A percentile compares a stretch with the other conserved stretches of the same genome.
phyloP scores from a whole-genome alignment of 2,329 filamentous ascomycete genomes.

The Leptographium wingfieldii region DNA sequence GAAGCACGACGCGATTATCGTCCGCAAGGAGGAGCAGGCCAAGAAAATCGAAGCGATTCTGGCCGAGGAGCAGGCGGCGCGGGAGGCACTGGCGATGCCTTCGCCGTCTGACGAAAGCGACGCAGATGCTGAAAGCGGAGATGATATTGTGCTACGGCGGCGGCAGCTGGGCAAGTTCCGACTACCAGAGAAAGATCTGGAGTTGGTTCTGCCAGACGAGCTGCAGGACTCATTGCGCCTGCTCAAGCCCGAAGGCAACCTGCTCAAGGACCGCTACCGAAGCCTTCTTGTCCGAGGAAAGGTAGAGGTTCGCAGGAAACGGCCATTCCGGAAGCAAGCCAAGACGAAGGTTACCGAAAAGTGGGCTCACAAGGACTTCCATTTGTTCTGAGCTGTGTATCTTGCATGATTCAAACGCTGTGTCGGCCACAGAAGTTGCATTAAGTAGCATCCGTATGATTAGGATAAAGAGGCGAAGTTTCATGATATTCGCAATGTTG shows the following conservation, averaged over 20 bases:
- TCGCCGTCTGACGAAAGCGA: constrained; percentile 28
- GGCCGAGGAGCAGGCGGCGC: constrained; percentile 46
- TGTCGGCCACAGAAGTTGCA: background rate
- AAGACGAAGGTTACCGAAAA: constrained; percentile 82
- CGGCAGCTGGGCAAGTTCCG: constrained; percentile 61
- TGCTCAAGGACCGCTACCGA: constrained; percentile 83
- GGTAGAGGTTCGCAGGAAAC: constrained; percentile 67
- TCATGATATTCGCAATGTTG: background rate
- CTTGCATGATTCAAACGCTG: background rate
- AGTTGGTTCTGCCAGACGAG: constrained; percentile 74
- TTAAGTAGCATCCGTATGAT: background rate
- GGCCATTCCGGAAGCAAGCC: constrained; percentile 70
- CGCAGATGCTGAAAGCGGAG: constrained; percentile 42
- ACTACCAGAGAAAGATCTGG: constrained; percentile 65
- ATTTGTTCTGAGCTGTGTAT: constrained; percentile 24
- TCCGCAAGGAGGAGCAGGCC: constrained; percentile 59
- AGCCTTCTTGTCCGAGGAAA: constrained; percentile 82
- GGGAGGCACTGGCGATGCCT: constrained; percentile 37
- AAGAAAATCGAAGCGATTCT: constrained; percentile 63
- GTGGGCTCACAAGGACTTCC: constrained; percentile 96
- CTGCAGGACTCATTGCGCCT: constrained; percentile 68
- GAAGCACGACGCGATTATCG: constrained; percentile 64
- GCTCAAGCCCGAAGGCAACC: constrained; percentile 89
- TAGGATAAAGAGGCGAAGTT: background rate
- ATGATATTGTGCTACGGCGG: constrained; percentile 54